Evolutionary conservation across 345 rosid genomes (phyloP), one percentile per base, ranked within the genome.

Genomic region (Populus deltoides): DNA sequence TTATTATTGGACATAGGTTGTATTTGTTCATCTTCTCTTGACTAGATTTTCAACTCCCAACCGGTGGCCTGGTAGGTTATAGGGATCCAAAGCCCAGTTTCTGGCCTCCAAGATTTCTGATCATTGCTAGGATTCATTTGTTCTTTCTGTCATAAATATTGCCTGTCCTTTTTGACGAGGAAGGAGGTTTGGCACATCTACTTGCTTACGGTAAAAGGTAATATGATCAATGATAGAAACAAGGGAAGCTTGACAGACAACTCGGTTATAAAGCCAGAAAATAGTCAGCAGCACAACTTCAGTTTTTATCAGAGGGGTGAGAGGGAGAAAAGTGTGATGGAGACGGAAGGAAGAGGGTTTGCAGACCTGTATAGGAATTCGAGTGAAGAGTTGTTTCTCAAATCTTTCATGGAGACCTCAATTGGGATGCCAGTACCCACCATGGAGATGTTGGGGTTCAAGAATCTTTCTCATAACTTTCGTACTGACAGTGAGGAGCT

Each of bases 401-500:
- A 87, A 78, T 85, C 90, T 6, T 78, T 91, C 66, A 90, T 90
- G 95, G 95, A 91, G 70, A 86, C 67, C 67, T 84, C 95, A 15
- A 71, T 85, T 33, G 88, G 88, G 59, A 73, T 89, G 88, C 87
- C 88, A 0, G 80, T 73, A 0, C 93, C 95, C 1, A 83, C 86
- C 12, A 84, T 87, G 92, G 93, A 90, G 81, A 85, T 85, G 88
- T 69, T 87, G 72, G 95, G 93, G 43, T 86, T 91, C 47, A 84
- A 85, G 83, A 87, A 84, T 72, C 83, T 88, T 49, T 81, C 90
- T n/a, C 90, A 84, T 31, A 85, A 80, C 75, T 83, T 88, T 27
- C 90, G 91, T 8, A 47, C 90, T 0, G 91, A 91, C 31, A 91
- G 95, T 20, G 95, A 91, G 82, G 95, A 91, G 80, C 92, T 91